Evolutionary conservation across 495 filamentous ascomycete genomes (phyloP).

Genomic region (Massariosphaeria phaeospora): DNA sequence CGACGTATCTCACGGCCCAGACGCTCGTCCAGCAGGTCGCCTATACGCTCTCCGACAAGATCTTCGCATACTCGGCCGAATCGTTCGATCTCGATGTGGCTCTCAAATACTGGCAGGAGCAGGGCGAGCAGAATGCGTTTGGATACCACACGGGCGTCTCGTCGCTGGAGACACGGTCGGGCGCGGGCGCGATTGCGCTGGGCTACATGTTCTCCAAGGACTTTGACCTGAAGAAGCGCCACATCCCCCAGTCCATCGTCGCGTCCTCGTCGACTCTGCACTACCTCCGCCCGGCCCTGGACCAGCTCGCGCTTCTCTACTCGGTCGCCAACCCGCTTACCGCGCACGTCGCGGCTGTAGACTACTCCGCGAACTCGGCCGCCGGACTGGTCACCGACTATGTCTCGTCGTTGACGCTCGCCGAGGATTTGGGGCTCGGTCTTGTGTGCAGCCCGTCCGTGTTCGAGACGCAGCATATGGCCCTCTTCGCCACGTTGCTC

Average conservation of each 20-base stretch:
- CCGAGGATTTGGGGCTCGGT: slow-evolving; percentile 87
- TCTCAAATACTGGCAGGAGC: slow-evolving; percentile 65
- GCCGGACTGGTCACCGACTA: slow-evolving; percentile 81
- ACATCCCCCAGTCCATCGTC: slow-evolving; percentile 83
- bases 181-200: slow-evolving; percentile 85
- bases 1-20: slow-evolving; percentile 87
- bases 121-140: slow-evolving; percentile 67
- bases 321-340: slow-evolving; percentile 85
- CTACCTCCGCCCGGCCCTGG: slow-evolving; percentile 74
- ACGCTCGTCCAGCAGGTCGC: slow-evolving; percentile 91
- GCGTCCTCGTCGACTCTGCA: slow-evolving; percentile 77
- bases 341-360: slow-evolving; percentile 87
- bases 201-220: slow-evolving; percentile 97
- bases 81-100: slow-evolving; percentile 84
- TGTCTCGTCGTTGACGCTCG: slow-evolving; percentile 67
- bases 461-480: slow-evolving; percentile 93
- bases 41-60: slow-evolving; percentile 86
- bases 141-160: slow-evolving; percentile 74
- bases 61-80: slow-evolving; percentile 94
- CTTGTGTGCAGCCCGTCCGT: slow-evolving; percentile 78
- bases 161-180: slow-evolving; percentile 77
- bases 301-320: slow-evolving; percentile 86
- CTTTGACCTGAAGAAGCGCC: slow-evolving; percentile 83
- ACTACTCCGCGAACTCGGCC: slow-evolving; percentile 64
- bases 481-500: slow-evolving; percentile 78